These are phyloP conservation scores for Cymbidium sinense DNA, from an alignment of 106 monocot species.

Conservation along the genomic window DNA sequence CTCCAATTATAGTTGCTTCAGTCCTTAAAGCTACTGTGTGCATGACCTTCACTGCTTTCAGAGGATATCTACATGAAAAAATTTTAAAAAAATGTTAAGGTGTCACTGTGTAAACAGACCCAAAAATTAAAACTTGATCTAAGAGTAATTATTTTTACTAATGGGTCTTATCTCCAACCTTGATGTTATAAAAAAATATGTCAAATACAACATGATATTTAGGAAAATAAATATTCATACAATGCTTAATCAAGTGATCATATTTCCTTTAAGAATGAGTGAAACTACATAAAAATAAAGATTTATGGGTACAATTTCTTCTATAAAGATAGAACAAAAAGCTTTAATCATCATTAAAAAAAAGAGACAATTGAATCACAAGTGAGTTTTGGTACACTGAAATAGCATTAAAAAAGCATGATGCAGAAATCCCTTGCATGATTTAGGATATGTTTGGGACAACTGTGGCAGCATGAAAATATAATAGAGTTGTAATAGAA, in stretches of 20 bases:
- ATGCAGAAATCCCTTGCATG: not conserved
- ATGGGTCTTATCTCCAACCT: not conserved
- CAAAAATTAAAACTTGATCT: not conserved
- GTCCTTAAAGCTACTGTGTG: constrained; percentile 94
- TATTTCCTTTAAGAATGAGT: too few species aligned
- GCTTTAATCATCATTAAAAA: too few species aligned
- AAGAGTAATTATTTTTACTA: not conserved
- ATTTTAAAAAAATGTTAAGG: not conserved
- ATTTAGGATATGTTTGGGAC: too few species aligned
- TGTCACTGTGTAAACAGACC: not conserved
- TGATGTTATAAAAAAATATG: too few species aligned
- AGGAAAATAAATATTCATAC: too few species aligned
- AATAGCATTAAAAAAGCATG: not conserved
- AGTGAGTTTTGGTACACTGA: too few species aligned
- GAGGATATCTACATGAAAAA: constrained; percentile 72
- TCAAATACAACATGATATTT: too few species aligned
- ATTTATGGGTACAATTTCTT: not conserved
- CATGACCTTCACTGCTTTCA: constrained; percentile 99
- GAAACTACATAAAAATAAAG: not conserved
- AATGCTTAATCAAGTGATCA: too few species aligned
- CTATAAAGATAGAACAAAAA: not conserved
- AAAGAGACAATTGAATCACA: too few species aligned
- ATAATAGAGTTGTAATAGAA: too few species aligned
- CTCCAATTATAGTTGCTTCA: constrained; percentile 77
- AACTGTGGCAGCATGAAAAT: too few species aligned